These are phyloP conservation scores for Vanrija sp. DNA, from an alignment of 1,284 basidiomycete species.

Conservation along the genomic window DNA sequence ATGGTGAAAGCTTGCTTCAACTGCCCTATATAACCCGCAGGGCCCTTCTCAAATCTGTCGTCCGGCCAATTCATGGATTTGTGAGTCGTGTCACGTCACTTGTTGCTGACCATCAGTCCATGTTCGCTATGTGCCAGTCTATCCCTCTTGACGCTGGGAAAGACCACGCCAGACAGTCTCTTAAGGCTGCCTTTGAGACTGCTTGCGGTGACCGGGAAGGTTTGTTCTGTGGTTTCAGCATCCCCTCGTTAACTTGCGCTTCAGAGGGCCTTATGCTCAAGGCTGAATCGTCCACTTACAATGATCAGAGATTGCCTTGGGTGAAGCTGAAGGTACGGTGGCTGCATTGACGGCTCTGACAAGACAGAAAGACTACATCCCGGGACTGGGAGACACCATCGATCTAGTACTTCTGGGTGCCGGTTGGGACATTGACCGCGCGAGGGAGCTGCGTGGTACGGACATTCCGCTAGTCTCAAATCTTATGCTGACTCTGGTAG, in stretches of 20 bases:
- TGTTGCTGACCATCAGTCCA: background rate
- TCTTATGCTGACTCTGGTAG: constrained; percentile 45
- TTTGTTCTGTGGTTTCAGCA: background rate
- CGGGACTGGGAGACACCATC: constrained; percentile 71
- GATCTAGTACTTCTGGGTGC: constrained; percentile 73
- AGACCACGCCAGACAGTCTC: too few relatives aligned
- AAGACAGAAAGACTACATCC: constrained; percentile 74
- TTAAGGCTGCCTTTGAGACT: too few relatives aligned
- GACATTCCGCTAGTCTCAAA: background rate
- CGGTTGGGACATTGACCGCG: constrained; percentile 72
- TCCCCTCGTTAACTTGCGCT: constrained; percentile 35
- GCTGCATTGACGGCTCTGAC: constrained; percentile 19
- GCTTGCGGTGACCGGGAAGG: background rate
- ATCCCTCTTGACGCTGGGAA: too few relatives aligned
- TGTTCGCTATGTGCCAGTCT: constrained; percentile 1
- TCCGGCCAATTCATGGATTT: constrained; percentile 57
- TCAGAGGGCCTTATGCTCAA: constrained; percentile 72
- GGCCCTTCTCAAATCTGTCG: constrained; percentile 57
- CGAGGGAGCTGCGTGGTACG: constrained; percentile 66
- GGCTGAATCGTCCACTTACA: constrained; percentile 62
- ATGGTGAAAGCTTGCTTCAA: constrained; percentile 58
- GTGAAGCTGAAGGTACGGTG: constrained; percentile 61
- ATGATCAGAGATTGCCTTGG: constrained; percentile 63
- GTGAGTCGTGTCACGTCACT: constrained; percentile 26
- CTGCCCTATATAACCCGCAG: constrained; percentile 61